Evolutionary conservation across 768 basidiomycete genomes (phyloP).

Genomic region (Podaxis sp.): DNA sequence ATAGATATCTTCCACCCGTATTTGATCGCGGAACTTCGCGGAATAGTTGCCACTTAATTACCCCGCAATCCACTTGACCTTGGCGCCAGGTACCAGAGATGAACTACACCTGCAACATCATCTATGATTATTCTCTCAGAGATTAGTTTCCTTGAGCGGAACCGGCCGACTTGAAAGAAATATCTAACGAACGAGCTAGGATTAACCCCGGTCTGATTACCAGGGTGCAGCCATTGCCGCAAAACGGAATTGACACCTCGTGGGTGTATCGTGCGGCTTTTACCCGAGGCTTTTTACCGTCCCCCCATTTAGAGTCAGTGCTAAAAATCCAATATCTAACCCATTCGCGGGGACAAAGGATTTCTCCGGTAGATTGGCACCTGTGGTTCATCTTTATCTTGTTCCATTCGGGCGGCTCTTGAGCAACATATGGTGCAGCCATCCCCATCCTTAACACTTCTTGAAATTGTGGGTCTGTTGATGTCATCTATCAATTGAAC

Average conservation of each 20-base stretch:
- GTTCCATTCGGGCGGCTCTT: too few relatives aligned
- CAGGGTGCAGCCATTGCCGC: neutral
- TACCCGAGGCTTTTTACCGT: neutral
- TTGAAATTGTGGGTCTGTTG: too few relatives aligned
- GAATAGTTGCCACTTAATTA: neutral
- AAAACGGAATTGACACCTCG: neutral
- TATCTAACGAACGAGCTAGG: neutral
- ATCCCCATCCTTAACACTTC: too few relatives aligned
- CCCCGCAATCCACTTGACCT: neutral
- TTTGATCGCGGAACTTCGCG: neutral
- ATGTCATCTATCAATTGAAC: too few relatives aligned
- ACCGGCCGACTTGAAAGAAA: neutral
- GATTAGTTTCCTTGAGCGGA: neutral
- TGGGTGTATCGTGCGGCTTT: neutral
- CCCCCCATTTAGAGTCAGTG: neutral
- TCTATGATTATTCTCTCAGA: neutral
- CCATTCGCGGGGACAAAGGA: too few relatives aligned
- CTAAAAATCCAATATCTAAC: neutral
- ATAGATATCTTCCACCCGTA: neutral
- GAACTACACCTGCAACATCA: neutral
- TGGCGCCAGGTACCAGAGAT: neutral
- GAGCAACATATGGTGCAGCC: too few relatives aligned
- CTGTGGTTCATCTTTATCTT: too few relatives aligned
- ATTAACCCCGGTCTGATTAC: neutral
- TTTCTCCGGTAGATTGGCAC: too few relatives aligned